Evolutionary conservation across 2,329 filamentous ascomycete species (phyloP), one percentile per base, ranked within the genome.

Genomic region (Ophiostoma australiae): DNA sequence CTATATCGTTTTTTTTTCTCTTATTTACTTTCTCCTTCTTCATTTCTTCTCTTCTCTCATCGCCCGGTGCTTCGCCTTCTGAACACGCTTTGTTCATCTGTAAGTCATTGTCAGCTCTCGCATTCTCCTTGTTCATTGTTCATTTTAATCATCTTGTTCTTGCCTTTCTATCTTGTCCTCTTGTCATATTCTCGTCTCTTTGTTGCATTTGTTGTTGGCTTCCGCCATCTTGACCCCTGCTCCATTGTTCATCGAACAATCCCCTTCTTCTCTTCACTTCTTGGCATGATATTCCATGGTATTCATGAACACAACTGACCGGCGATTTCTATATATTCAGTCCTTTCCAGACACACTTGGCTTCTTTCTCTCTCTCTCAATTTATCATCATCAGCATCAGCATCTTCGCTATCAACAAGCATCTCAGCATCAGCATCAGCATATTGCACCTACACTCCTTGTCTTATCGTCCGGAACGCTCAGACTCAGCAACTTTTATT

Each of bases 391-490:
- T 44, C 35, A 69, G 61, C 33, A 67, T 35, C 20, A 17, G 1
- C 41, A 67, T 48, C 41, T 39, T 44, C 44, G 31, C 74, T 77
- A 76, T 61, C 65, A 10, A 55, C 39, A 52, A 61, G 68, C 41
- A 33, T 67, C 20, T 39, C 20, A n/a, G 20, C n/a, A 39, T 8
- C 27, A 35, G 61, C 58, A 63, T n/a, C 17, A 23, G 10, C 44
- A 37, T 67, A 31, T 20, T 23, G 20, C n/a, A 4, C 20, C 17
- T 20, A 58, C 15, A 65, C 11, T 31, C 66, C 52, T 23, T 20
- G 31, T 69, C 66, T 69, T 44, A 72, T 79, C 80, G 81, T 82
- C 82, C 76, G 81, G 81, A 79, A 82, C 81, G 80, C 23, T 67
- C 65, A 41, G 10, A 41, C 65, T 58, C 44, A 20, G 4, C 33